These are phyloP conservation scores for Coniochaeta hoffmannii DNA, from an alignment of 2,329 filamentous ascomycete genomes.

Conservation along the genomic window DNA sequence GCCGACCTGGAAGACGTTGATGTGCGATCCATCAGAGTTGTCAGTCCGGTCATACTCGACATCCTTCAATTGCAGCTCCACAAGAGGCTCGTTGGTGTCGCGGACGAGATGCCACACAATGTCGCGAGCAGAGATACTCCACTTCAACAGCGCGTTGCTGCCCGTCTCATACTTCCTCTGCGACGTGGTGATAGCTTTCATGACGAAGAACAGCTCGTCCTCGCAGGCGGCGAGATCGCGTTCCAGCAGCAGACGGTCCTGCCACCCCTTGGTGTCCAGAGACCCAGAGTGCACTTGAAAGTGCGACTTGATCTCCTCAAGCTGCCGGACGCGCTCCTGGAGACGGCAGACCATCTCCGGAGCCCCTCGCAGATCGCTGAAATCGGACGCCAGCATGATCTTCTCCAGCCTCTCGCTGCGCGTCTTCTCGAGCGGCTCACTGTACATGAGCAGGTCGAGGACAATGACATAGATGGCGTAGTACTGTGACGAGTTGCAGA, in stretches of 20 bases:
- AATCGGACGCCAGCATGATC: constrained; percentile 98
- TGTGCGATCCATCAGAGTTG: constrained; percentile 93
- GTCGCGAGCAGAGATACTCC: constrained; percentile 89
- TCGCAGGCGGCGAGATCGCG: constrained; percentile 83
- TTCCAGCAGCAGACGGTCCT: constrained; percentile 82
- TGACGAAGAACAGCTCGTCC: constrained; percentile 98
- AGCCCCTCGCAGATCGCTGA: constrained; percentile 89
- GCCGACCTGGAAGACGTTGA: constrained; percentile 84
- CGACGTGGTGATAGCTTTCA: constrained; percentile 98
- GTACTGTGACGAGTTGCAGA: constrained; percentile 96
- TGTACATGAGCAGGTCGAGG: constrained; percentile 90
- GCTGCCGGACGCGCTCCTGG: constrained; percentile 84
- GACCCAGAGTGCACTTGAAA: constrained; percentile 89
- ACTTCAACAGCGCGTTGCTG: constrained; percentile 74
- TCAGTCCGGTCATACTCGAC: constrained; percentile 93
- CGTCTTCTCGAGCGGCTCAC: constrained; percentile 94
- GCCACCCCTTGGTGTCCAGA: constrained; percentile 83
- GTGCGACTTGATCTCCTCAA: constrained; percentile 93
- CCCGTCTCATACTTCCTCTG: constrained; percentile 76
- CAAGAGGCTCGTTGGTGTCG: constrained; percentile 77
- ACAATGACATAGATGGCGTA: constrained; percentile 98
- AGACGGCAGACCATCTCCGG: constrained; percentile 88
- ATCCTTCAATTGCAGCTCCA: constrained; percentile 87
- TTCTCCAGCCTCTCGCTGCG: constrained; percentile 91
- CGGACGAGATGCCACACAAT: constrained; percentile 96